A percentile compares a stretch with the other conserved stretches of the same genome.
Evolutionary conservation across 1,284 basidiomycete genomes (phyloP).

Genomic region (Papiliotrema terrestris): DNA sequence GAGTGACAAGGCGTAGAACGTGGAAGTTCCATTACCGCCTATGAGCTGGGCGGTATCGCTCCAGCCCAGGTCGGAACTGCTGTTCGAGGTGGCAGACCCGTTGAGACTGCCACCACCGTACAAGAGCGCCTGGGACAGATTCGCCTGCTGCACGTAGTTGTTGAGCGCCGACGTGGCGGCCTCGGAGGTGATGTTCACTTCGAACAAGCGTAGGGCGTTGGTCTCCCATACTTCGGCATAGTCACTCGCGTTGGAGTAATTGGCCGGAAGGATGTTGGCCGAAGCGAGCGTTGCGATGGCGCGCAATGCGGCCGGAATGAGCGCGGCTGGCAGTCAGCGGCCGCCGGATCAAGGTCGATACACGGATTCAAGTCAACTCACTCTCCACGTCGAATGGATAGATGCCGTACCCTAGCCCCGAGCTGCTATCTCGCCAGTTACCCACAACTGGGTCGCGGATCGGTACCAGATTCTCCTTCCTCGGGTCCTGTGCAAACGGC

Average conservation of each 20-base stretch:
- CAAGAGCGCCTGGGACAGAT: constrained; percentile 13
- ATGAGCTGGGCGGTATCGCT: constrained; percentile 9
- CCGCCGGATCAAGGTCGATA: too few relatives aligned
- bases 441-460: constrained; percentile 48
- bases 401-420: constrained; percentile 53
- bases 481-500: constrained; percentile 45
- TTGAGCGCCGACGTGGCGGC: constrained; percentile 46
- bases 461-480: constrained; percentile 44
- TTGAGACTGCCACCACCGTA: constrained; percentile 26
- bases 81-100: not conserved
- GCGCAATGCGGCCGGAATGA: constrained; percentile 54
- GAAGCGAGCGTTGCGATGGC: constrained; percentile 50
- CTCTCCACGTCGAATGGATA: constrained; percentile 55
- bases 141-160: constrained; percentile 47
- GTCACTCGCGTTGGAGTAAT: constrained; percentile 40
- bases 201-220: constrained; percentile 50
- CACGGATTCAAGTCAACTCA: too few relatives aligned
- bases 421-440: constrained; percentile 56
- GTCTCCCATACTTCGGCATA: constrained; percentile 51
- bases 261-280: constrained; percentile 43
- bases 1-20: constrained; percentile 49
- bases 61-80: constrained; percentile 8
- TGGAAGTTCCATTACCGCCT: constrained; percentile 14
- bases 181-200: constrained; percentile 45
- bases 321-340: constrained; percentile 35